Base-by-base conservation (phyloP, 208 protist genomes). In the Crithidia acanthocephali region DNA sequence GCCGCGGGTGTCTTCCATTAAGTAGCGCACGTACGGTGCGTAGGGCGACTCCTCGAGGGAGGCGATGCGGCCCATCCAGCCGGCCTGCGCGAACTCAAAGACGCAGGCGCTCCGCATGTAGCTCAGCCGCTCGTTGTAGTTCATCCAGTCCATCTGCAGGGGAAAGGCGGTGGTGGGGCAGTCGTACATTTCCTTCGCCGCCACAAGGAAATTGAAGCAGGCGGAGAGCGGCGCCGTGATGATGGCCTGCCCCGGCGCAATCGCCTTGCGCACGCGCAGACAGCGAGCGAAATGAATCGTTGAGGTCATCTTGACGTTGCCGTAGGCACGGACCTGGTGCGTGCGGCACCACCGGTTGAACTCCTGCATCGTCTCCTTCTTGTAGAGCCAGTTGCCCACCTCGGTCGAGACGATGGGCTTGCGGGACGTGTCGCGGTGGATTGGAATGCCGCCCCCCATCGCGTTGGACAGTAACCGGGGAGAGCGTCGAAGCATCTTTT, bases 61-160 rank as follows among this genome's bases (percentile, higher is more conserved):
- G 16, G 77, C 83, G 33, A 93, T 92, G 75, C 91, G 91, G 35
- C 60, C 70, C 83, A 96, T 91, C 88, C 91, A 96, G 5, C 88
- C 91, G 0, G 88, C 84, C 50, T 69, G 76, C 2, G 85, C 84
- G 37, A 96, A 67, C 76, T 96, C 91, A 59, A 77, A 79, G 42
- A 67, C 73, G 44, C 65, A 76, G 47, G 81, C 78, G 45, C 83
- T 85, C 56, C 59, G 64, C 55, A 96, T 71, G 75, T 82, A 94
- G 9, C 57, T 66, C 42, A 92, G 60, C 20, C 80, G 73, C 47
- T 94, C 75, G 57, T 92, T 85, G 79, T 94, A 94, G 68, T 96
- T 96, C 81, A 93, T 91, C 88, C 91, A 96, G 72, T 93, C 91
- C 53, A 96, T 64, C 70, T 85, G 83, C 11, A 94, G 63, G 37